phyloP scores from a whole-genome alignment of 208 protist genomes.

The Acanthamoeba lenticulata region DNA sequence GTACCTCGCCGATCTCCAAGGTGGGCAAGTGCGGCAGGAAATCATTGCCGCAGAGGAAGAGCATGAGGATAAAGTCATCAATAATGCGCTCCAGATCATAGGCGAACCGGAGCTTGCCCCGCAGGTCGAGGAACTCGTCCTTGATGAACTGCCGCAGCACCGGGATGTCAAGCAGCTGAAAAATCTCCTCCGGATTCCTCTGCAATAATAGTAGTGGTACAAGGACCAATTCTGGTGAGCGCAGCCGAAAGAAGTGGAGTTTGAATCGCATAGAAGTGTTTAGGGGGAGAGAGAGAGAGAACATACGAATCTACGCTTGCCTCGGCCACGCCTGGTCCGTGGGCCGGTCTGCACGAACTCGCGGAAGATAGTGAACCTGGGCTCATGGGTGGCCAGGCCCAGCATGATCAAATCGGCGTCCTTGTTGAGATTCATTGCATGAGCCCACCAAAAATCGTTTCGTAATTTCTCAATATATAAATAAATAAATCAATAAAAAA shows the following conservation, averaged over 20 bases:
- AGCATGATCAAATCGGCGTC: conserved; percentile 99
- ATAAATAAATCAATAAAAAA: too few relatives aligned
- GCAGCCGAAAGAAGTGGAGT: background rate
- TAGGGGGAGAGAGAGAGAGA: background rate
- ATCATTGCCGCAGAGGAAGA: conserved; percentile 75
- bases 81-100: conserved; percentile 71
- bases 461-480: too few relatives aligned
- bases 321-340: background rate
- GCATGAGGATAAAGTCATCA: conserved; percentile 72
- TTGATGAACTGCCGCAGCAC: conserved; percentile 95
- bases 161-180: conserved; percentile 87
- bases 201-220: too few relatives aligned
- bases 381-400: conserved; percentile 91
- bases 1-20: conserved; percentile 68
- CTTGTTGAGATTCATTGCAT: too few relatives aligned
- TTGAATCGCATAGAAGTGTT: too few relatives aligned
- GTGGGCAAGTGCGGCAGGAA: conserved; percentile 67
- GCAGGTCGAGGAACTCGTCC: conserved; percentile 86
- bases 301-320: background rate
- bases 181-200: conserved; percentile 74
- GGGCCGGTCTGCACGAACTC: conserved; percentile 78
- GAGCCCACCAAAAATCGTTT: too few relatives aligned
- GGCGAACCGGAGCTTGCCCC: background rate
- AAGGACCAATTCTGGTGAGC: too few relatives aligned
- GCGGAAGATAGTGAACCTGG: conserved; percentile 87